phyloP scores from a whole-genome alignment of 1,139 yeast genomes.

The Geotrichum citri-aurantii region DNA sequence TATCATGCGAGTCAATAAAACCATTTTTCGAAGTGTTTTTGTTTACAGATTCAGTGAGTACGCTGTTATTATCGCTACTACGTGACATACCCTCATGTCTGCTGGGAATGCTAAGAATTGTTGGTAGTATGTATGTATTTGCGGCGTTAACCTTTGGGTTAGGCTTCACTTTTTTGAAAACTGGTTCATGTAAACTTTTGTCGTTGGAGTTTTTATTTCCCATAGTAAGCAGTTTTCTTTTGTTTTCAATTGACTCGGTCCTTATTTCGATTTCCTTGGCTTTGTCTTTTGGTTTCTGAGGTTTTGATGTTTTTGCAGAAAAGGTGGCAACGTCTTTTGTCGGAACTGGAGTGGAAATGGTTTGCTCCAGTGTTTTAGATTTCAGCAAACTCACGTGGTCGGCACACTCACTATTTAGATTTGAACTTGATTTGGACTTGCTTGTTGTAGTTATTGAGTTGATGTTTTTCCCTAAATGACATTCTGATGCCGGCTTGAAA shows the following conservation, averaged over 20 bases:
- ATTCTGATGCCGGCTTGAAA: not conserved
- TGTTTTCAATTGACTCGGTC: not conserved
- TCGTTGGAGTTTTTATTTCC: not conserved
- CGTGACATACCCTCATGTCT: no score
- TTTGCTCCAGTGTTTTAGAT: not conserved
- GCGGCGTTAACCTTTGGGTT: not conserved
- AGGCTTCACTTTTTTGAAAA: not conserved
- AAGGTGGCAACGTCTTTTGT: not conserved
- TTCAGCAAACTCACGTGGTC: not conserved
- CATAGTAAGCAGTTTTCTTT: not conserved
- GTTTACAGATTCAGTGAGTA: not conserved
- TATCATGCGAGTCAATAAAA: not conserved
- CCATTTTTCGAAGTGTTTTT: not conserved
- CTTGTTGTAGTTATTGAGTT: not conserved
- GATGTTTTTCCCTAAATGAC: not conserved
- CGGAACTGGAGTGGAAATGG: not conserved
- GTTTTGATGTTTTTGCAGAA: not conserved
- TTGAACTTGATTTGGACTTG: not conserved
- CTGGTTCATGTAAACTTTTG: not conserved
- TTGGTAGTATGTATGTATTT: not conserved
- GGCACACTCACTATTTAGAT: not conserved
- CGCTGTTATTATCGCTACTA: no score
- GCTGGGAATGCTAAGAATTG: not conserved
- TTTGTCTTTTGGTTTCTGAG: not conserved
- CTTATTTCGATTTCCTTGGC: not conserved